Evolutionary conservation across 2,329 filamentous ascomycete genomes (phyloP), one percentile per base, ranked within the genome.

Genomic region (Alternaria sp.): DNA sequence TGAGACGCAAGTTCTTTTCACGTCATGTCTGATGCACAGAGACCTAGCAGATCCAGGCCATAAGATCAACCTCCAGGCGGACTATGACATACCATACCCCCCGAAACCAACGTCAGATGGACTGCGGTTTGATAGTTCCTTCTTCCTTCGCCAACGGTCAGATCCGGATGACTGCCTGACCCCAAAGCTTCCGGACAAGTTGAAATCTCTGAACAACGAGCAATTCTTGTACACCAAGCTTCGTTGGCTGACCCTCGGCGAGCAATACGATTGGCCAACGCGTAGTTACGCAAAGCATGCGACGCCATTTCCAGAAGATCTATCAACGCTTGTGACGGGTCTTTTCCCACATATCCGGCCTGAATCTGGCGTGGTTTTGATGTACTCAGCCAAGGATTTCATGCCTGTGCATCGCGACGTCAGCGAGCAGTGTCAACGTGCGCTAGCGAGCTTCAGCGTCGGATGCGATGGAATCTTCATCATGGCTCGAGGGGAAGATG

Each of bases 231-330:
- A 91, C 61, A 91, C 90, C 67, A 94, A 92, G 67, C 87, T 98
- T 23, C 92, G 95, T 70, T 99, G 96, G 96, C 88, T 97, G 56
- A 98, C 95, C 0, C 87, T 99, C 6, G 96, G 95, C 51, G 95
- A 94, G 0, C 95, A 98, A 79, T 98, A 98, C 79, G 93, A 98
- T 82, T 98, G 95, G 96, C 96, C 94, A 0, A 89, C 90, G 64
- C 94, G 96, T 66, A 85, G 89, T 23, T 98, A 98, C 75, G 93
- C 94, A 0, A 82, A 85, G 25, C 73, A 81, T 20, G 89, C 92
- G 2, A 93, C 93, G 0, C 77, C 82, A 0, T 97, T 97, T 71
- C 94, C 95, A 0, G 61, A 78, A 10, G 94, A 97, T 74, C 85
- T 97, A 37, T 88, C 89, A 3, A 81, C 76, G 4, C 87, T 97